phyloP scores from a whole-genome alignment of 2,329 filamentous ascomycete species.

The Fusarium irregulare region DNA sequence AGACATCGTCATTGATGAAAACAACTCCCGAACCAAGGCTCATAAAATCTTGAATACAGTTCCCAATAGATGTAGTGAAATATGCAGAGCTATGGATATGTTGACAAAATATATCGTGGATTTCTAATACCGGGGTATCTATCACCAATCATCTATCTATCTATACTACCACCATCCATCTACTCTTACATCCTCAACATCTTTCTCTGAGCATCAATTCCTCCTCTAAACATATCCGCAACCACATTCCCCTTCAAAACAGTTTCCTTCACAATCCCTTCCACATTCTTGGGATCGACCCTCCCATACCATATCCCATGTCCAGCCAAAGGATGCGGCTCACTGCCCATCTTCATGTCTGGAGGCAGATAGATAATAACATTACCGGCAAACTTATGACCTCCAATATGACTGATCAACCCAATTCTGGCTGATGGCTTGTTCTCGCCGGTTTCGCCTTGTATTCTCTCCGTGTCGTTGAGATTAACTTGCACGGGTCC shows the following conservation, averaged over 20 bases:
- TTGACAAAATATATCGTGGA: not conserved
- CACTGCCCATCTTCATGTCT: slow-evolving; percentile 53
- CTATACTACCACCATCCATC: not conserved
- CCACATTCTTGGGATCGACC: slow-evolving; percentile 79
- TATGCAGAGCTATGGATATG: not conserved
- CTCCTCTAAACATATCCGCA: slow-evolving; percentile 77
- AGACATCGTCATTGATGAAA: not conserved
- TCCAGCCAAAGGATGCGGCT: slow-evolving; percentile 70
- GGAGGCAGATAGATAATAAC: slow-evolving; percentile 84
- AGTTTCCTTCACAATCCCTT: slow-evolving; percentile 80
- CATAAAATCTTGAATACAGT: not conserved
- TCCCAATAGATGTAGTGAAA: not conserved
- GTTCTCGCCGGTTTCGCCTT: slow-evolving; percentile 19
- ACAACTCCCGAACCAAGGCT: not conserved
- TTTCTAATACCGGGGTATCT: slow-evolving; percentile 28
- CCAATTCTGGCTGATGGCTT: slow-evolving; percentile 68
- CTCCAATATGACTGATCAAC: slow-evolving; percentile 82
- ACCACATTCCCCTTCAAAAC: slow-evolving; percentile 75
- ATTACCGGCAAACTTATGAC: slow-evolving; percentile 88
- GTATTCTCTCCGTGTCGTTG: slow-evolving; percentile 31
- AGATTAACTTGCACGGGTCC: slow-evolving; percentile 56
- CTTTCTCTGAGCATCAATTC: slow-evolving; percentile 66
- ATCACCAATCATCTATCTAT: not conserved
- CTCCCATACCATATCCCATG: slow-evolving; percentile 86
- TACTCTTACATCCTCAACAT: slow-evolving; percentile 59